Evolutionary conservation across 2,329 filamentous ascomycete species (phyloP).

Genomic region (Xylariales sp.): DNA sequence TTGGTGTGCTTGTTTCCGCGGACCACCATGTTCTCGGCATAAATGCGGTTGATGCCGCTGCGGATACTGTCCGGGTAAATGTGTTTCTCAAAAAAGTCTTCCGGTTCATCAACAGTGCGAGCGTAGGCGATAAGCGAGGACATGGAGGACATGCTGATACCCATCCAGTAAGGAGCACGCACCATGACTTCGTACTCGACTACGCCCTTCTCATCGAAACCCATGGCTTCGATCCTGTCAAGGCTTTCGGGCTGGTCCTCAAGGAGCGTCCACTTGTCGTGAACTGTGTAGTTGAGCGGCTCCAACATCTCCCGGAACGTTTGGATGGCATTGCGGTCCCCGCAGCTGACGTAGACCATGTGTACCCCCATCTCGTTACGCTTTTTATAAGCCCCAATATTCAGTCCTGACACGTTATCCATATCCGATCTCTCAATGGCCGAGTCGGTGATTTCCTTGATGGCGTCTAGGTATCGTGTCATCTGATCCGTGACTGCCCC

Average conservation of each 20-base stretch:
- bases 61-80: background rate
- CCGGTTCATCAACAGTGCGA: background rate
- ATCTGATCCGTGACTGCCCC: background rate
- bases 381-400: too few species aligned
- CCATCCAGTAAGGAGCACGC: conserved; percentile 6
- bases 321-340: background rate
- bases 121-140: conserved; percentile 2
- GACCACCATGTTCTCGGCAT: background rate
- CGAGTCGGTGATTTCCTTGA: background rate
- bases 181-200: conserved; percentile 9
- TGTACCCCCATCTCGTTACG: background rate
- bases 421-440: too few species aligned
- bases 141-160: conserved; percentile 4
- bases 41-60: background rate
- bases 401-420: too few species aligned
- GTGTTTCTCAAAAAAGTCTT: background rate
- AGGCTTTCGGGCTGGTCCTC: background rate
- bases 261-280: conserved; percentile 8
- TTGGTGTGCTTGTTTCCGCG: conserved; percentile 1
- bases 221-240: conserved; percentile 1
- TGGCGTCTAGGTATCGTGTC: background rate
- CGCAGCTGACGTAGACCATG: conserved; percentile 7
- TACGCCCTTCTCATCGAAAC: conserved; percentile 6
- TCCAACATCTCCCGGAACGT: conserved; percentile 7
- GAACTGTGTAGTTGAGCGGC: conserved; percentile 7